phyloP scores from a whole-genome alignment of 2,329 filamentous ascomycete genomes.

The Colletotrichum cordylinicola region DNA sequence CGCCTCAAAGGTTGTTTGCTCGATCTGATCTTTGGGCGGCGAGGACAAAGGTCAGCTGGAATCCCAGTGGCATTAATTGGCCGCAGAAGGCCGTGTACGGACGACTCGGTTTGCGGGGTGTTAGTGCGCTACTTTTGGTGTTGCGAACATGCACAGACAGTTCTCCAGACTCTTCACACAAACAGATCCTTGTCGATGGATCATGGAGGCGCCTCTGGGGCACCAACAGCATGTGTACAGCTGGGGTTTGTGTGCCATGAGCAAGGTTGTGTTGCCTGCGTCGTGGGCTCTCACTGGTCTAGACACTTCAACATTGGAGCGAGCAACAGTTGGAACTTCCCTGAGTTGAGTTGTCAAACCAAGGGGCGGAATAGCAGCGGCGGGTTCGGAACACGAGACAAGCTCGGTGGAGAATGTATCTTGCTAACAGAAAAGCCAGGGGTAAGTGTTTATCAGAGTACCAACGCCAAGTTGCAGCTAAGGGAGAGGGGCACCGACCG shows the following conservation, averaged over 20 bases:
- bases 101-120: background rate
- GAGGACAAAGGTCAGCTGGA: slow-evolving; percentile 7
- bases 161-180: background rate
- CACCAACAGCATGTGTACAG: background rate
- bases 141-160: background rate
- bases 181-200: background rate
- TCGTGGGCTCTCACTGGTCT: background rate
- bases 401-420: background rate
- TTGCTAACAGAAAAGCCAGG: background rate
- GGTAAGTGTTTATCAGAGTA: slow-evolving; percentile 20
- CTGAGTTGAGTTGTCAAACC: background rate
- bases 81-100: background rate
- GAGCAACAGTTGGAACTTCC: background rate
- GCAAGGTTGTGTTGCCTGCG: background rate
- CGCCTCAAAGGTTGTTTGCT: background rate
- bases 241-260: background rate
- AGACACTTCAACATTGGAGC: background rate
- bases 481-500: slow-evolving; percentile 10
- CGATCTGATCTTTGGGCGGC: background rate
- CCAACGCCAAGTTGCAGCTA: background rate
- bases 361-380: background rate
- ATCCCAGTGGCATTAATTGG: slow-evolving; percentile 10
- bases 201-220: background rate
- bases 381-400: background rate
- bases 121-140: slow-evolving; percentile 1